Evolutionary conservation across 805 yeast species (phyloP), one percentile per base, ranked within the genome.

Genomic region (Zygosaccharomyces siamensis): DNA sequence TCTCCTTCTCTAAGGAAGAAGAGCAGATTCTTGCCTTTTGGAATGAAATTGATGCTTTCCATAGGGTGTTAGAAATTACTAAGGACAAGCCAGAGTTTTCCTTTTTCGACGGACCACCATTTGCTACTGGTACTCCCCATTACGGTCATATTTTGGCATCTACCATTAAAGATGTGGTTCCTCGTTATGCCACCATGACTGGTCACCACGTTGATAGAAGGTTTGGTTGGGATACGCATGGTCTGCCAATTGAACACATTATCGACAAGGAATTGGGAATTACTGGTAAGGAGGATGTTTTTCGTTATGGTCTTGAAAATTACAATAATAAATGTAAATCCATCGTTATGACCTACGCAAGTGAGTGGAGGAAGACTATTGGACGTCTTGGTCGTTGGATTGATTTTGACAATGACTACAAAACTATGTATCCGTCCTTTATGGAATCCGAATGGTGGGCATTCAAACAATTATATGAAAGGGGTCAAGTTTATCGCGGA

Each of bases 401-500:
- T 66, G 99, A 93, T 72, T 92, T 93, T 73, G 99, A 93, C 68
- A 89, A 93, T 68, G 99, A 93, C 73, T 90, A 90, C 77, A 92
- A 92, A 75, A 93, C 99, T 26, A 78, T 93, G 71, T 89, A 95
- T 69, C 97, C 97, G 41, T 76, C 84, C 49, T 93, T 89, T 61
- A 93, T 93, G 99, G 99, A 93, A 74, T 87, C 97, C 40, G 93
- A 84, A 43, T 93, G 99, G 99, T 93, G 99, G 99, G 96, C 89
- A 28, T 93, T 93, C 79, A 83, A 86, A 74, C 82, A 89, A 72
- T 75, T 93, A 59, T 89, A 74, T 68, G 83, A 86, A 50, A 93
- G 90, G 71, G 85, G 82, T 45, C 80, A 87, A 49, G 98, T 93
- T 40, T 93, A 93, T 75, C 81, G 95, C 71, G 99, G 99, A 50